Evolutionary conservation across 108 stramenopile genomes (phyloP).

Genomic region (Conticribra weissflogii): DNA sequence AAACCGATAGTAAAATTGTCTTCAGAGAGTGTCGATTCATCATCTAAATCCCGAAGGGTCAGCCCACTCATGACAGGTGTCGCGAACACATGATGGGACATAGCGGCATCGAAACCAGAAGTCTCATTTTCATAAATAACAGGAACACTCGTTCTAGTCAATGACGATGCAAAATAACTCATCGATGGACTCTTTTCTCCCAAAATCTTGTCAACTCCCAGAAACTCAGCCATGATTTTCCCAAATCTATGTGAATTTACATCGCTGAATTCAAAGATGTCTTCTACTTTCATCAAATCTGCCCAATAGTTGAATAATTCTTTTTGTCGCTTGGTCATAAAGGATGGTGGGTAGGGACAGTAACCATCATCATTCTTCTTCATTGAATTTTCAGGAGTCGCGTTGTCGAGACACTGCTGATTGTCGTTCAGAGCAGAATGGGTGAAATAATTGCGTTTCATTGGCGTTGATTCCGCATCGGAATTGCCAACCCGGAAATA

Average conservation of each 20-base stretch:
- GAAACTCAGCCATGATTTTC: constrained; percentile 34
- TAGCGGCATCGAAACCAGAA: constrained; percentile 5
- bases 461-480: neutral
- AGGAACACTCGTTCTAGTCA: constrained; percentile 18
- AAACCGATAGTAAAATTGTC: constrained; percentile 16
- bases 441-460: neutral
- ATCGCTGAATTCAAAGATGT: constrained; percentile 48
- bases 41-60: constrained; percentile 27
- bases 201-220: constrained; percentile 33
- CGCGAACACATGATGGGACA: constrained; percentile 4
- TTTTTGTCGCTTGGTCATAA: constrained; percentile 35
- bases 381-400: neutral
- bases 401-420: neutral
- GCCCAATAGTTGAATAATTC: constrained; percentile 42
- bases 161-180: neutral
- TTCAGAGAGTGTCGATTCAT: constrained; percentile 39
- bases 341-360: constrained; percentile 28
- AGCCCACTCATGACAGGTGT: neutral
- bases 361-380: too few relatives aligned
- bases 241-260: constrained; percentile 27
- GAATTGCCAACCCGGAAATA: too few relatives aligned
- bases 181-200: too few relatives aligned
- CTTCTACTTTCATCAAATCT: constrained; percentile 36
- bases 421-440: too few relatives aligned
- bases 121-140: constrained; percentile 7